These are phyloP conservation scores for Lodderomyces oxycetoniae DNA, from an alignment of 1,139 yeast species.

Conservation along the genomic window DNA sequence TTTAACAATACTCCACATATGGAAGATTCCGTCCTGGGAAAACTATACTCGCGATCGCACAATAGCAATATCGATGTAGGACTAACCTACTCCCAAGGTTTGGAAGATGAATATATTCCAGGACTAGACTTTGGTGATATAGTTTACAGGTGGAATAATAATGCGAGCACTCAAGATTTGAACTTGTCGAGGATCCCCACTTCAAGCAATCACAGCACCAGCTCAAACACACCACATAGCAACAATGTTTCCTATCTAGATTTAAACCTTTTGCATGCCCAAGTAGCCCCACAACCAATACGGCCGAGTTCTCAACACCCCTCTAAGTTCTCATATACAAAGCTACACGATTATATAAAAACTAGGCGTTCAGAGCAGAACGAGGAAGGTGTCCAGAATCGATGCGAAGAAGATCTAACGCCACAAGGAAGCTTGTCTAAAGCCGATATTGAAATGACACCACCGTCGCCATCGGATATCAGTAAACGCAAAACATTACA, in stretches of 20 bases:
- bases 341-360: conserved; percentile 26
- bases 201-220: conserved; percentile 11
- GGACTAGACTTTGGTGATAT: conserved; percentile 52
- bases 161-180: conserved; percentile 9
- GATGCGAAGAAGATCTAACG: not conserved
- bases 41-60: conserved; percentile 32
- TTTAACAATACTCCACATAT: not conserved
- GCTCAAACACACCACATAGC: conserved; percentile 22
- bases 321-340: conserved; percentile 21
- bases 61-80: conserved; percentile 19
- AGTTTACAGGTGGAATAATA: conserved; percentile 34
- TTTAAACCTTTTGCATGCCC: conserved; percentile 43
- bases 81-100: conserved; percentile 29
- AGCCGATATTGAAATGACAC: not conserved
- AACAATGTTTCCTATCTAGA: conserved; percentile 37
- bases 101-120: conserved; percentile 72
- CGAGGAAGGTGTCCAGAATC: not conserved
- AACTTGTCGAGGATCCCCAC: conserved; percentile 10
- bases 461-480: conserved; percentile 8
- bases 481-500: conserved; percentile 9
- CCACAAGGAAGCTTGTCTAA: not conserved
- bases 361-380: conserved; percentile 13
- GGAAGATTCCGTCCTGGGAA: no score
- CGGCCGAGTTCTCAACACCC: conserved; percentile 9
- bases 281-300: conserved; percentile 47